phyloP scores from a whole-genome alignment of 140 eudicot genomes.

The Oenanthe javanica region DNA sequence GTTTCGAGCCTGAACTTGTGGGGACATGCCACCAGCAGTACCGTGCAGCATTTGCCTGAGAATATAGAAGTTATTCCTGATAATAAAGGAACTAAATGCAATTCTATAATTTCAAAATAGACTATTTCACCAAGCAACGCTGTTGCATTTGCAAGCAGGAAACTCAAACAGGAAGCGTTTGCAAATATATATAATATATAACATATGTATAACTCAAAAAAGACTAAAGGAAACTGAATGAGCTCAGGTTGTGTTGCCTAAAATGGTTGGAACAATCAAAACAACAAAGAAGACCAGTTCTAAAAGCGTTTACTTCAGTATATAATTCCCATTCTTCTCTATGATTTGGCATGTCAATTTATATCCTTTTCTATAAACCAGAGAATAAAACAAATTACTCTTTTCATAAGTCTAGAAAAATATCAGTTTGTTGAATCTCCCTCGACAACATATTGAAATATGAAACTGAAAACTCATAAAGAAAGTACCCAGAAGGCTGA shows the following conservation, averaged over 20 bases:
- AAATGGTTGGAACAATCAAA: not conserved
- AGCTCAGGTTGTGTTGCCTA: not conserved
- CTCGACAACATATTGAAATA: not conserved
- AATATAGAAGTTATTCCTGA: constrained; percentile 4
- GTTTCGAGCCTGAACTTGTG: constrained; percentile 78
- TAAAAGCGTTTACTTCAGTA: not conserved
- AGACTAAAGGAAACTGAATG: not conserved
- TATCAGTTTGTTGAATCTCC: not conserved
- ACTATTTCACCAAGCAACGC: not conserved
- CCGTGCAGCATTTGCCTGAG: constrained; percentile 89
- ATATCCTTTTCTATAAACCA: not conserved
- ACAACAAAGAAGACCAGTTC: not conserved
- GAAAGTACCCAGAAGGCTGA: constrained; percentile 82
- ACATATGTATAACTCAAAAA: not conserved
- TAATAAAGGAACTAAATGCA: not conserved
- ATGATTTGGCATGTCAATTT: not conserved
- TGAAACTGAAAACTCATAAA: not conserved
- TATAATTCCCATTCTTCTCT: not conserved
- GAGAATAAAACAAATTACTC: not conserved
- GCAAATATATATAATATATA: no score
- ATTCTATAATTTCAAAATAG: not conserved
- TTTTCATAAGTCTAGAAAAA: not conserved
- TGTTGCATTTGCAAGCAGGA: constrained; percentile 2
- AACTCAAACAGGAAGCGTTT: not conserved
- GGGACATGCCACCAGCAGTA: constrained; percentile 75